These are phyloP conservation scores for Podospora australis DNA, from an alignment of 495 filamentous ascomycete species.

Conservation along the genomic window DNA sequence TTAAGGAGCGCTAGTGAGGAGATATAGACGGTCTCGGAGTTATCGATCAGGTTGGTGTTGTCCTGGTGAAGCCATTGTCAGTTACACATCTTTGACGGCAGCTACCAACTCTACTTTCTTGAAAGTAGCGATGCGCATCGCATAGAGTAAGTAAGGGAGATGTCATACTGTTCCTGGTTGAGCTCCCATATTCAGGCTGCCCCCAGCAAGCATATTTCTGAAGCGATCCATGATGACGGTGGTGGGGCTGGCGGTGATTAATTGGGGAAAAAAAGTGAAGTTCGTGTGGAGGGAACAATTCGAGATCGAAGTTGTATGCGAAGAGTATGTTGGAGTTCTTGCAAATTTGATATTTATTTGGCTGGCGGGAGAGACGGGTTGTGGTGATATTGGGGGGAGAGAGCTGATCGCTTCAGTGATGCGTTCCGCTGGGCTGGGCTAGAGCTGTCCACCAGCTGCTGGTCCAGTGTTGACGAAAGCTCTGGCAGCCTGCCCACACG, in stretches of 20 bases:
- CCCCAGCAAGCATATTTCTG: slow-evolving; percentile 67
- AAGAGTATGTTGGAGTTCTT: neutral
- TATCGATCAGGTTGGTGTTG: slow-evolving; percentile 83
- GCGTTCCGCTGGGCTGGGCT: slow-evolving; percentile 1
- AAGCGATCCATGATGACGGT: slow-evolving; percentile 69
- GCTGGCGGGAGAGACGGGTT: neutral
- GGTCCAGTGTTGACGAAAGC: slow-evolving; percentile 30
- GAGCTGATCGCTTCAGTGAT: slow-evolving; percentile 1
- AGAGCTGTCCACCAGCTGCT: slow-evolving; percentile 9
- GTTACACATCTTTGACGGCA: slow-evolving; percentile 4
- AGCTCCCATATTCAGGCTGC: slow-evolving; percentile 68
- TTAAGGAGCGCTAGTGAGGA: slow-evolving; percentile 95
- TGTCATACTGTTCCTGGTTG: slow-evolving; percentile 73
- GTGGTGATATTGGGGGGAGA: slow-evolving; percentile 8
- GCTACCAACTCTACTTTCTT: no score
- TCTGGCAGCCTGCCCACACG: slow-evolving; percentile 29
- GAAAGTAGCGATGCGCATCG: neutral
- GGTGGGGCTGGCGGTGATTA: neutral
- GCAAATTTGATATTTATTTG: slow-evolving; percentile 3
- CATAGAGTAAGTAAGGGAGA: slow-evolving; percentile 1
- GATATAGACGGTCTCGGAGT: slow-evolving; percentile 99
- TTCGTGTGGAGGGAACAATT: neutral
- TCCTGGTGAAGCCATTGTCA: slow-evolving; percentile 47
- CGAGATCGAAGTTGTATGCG: neutral
- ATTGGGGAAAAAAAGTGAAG: neutral